Evolutionary conservation across 2,329 filamentous ascomycete genomes (phyloP).

Genomic region (Intubia oerlemansii): DNA sequence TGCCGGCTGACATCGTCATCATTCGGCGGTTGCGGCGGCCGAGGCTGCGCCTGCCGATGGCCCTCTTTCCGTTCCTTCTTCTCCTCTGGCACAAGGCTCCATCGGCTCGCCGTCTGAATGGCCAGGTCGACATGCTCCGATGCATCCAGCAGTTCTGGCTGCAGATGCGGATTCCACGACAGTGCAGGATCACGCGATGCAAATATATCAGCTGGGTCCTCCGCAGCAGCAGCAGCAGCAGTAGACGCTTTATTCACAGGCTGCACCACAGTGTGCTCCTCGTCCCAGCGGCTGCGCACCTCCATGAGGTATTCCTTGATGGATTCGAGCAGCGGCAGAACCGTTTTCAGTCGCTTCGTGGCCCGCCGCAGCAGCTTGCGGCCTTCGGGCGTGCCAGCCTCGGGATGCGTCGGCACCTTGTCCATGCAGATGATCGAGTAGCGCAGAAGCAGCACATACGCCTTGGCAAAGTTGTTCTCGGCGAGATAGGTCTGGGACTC

Average conservation of each 20-base stretch:
- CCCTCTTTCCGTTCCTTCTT: no score
- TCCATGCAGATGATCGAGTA: constrained; percentile 71
- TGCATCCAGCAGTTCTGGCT: constrained; percentile 42
- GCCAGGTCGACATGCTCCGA: constrained; percentile 54
- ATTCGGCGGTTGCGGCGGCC: no score
- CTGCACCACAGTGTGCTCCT: no score
- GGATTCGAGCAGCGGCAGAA: constrained; percentile 50
- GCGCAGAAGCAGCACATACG: constrained; percentile 79
- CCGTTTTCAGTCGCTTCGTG: constrained; percentile 27
- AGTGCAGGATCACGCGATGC: constrained; percentile 40
- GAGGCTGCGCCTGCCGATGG: no score
- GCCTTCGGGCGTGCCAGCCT: constrained; percentile 44
- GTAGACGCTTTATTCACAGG: no score
- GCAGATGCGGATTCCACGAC: constrained; percentile 16
- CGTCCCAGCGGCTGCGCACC: constrained; percentile 46
- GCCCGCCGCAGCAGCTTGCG: constrained; percentile 37
- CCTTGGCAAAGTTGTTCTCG: constrained; percentile 70
- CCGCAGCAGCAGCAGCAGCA: no score
- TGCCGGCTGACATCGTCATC: constrained; percentile 15
- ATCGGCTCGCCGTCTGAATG: constrained; percentile 51
- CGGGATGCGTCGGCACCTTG: constrained; percentile 53
- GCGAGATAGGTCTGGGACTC: constrained; percentile 73
- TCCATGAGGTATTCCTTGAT: constrained; percentile 61
- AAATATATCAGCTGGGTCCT: constrained; percentile 21
- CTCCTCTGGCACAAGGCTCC: no score